These are phyloP conservation scores for Macrolepiota albuminosa DNA, from an alignment of 768 basidiomycete genomes.

Conservation along the genomic window DNA sequence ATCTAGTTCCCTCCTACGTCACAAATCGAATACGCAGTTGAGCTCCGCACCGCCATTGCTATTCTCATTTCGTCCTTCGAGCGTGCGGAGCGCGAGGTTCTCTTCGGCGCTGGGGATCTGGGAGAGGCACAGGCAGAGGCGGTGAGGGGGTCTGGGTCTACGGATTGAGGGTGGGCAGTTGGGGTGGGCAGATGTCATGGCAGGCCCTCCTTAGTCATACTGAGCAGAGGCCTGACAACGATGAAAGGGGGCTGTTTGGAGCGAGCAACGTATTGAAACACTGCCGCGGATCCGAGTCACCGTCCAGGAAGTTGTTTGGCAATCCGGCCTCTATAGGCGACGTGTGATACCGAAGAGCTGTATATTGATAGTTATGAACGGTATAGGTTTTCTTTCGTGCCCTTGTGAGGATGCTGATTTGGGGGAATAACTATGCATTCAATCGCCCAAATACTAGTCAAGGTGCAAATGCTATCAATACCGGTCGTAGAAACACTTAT, in stretches of 20 bases:
- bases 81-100: constrained; percentile 45
- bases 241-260: constrained; percentile 58
- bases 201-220: too few species aligned
- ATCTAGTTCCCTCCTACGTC: constrained; percentile 62
- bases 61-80: constrained; percentile 51
- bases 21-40: constrained; percentile 46
- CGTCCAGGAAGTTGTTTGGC: constrained; percentile 47
- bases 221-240: too few species aligned
- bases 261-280: constrained; percentile 58
- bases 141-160: constrained; percentile 43
- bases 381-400: too few species aligned
- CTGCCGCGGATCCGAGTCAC: constrained; percentile 63
- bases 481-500: too few species aligned
- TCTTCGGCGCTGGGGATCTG: constrained; percentile 29
- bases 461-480: too few species aligned
- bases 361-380: constrained; percentile 45
- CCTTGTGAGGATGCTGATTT: too few species aligned
- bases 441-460: too few species aligned
- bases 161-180: constrained; percentile 57
- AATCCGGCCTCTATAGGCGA: constrained; percentile 63
- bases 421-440: background rate
- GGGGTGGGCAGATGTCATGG: constrained; percentile 27
- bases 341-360: constrained; percentile 62
- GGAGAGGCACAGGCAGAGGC: constrained; percentile 37
- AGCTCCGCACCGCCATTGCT: constrained; percentile 49